phyloP scores from a whole-genome alignment of 495 filamentous ascomycete genomes.

The Xylaria acuta region DNA sequence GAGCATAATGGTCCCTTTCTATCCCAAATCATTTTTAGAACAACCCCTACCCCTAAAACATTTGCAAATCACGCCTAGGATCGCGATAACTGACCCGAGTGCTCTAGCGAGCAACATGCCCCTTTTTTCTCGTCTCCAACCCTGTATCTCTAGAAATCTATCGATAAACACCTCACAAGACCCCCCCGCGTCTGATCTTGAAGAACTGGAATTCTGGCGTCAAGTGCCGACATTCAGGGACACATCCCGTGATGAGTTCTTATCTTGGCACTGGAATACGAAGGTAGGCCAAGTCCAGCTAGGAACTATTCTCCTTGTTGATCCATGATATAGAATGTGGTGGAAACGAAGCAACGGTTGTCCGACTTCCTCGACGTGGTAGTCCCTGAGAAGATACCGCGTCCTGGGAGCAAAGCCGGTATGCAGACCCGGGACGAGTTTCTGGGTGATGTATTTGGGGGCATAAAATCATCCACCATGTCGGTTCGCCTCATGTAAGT shows the following conservation, averaged over 20 bases:
- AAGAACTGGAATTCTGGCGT: conserved; percentile 32
- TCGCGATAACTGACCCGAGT: not conserved
- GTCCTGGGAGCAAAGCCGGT: conserved; percentile 33
- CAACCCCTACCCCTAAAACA: not conserved
- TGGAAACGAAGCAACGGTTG: conserved; percentile 29
- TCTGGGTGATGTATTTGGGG: conserved; percentile 57
- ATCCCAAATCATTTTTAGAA: not conserved
- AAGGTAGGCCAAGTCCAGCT: conserved; percentile 27
- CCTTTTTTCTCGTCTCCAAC: not conserved
- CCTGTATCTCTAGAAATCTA: not conserved
- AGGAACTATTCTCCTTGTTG: not conserved
- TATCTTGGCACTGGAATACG: conserved; percentile 34
- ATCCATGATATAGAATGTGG: conserved; percentile 29
- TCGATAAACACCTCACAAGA: not conserved
- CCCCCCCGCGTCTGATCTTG: not conserved
- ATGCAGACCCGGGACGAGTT: conserved; percentile 56
- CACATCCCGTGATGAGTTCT: conserved; percentile 28
- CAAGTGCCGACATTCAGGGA: conserved; percentile 27
- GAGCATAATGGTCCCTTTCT: not conserved
- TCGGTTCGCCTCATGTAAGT: conserved; percentile 56
- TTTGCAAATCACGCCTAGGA: not conserved
- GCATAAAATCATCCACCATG: conserved; percentile 59
- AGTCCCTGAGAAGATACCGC: conserved; percentile 54
- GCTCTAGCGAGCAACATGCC: not conserved
- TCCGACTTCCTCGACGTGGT: conserved; percentile 43